phyloP scores from a whole-genome alignment of 495 filamentous ascomycete genomes.

The Aspergillus heteromorphus region DNA sequence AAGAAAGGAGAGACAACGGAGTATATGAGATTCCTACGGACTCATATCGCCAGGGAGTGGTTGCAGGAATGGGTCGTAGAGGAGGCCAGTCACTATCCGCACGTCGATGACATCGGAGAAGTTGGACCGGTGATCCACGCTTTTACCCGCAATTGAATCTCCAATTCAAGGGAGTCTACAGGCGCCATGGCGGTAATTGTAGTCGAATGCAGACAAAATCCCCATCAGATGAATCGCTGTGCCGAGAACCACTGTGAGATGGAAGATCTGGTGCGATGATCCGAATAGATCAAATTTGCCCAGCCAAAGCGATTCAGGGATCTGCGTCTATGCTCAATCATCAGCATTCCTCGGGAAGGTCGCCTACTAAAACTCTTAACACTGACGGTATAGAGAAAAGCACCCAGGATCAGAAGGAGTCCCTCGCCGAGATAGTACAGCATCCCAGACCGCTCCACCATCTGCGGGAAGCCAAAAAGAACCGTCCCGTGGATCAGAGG shows the following conservation, averaged over 20 bases:
- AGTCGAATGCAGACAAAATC: slow-evolving; percentile 36
- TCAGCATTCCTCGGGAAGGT: background rate
- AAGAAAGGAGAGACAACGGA: background rate
- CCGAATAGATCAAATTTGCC: slow-evolving; percentile 43
- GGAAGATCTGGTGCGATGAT: slow-evolving; percentile 40
- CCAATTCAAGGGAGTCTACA: background rate
- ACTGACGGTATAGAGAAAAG: slow-evolving; percentile 40
- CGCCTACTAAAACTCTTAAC: background rate
- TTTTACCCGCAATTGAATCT: background rate
- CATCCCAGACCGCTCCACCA: slow-evolving; percentile 30
- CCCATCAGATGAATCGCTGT: slow-evolving; percentile 36
- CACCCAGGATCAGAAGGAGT: slow-evolving; percentile 32
- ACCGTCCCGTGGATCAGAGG: slow-evolving; percentile 42
- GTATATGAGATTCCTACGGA: background rate
- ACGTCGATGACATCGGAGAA: background rate
- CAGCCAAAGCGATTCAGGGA: slow-evolving; percentile 37
- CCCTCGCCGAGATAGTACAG: slow-evolving; percentile 25
- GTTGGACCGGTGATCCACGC: background rate
- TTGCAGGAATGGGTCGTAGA: background rate
- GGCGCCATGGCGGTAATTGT: background rate
- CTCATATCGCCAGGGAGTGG: background rate
- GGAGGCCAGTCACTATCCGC: background rate
- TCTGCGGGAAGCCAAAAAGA: slow-evolving; percentile 37
- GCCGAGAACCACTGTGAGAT: slow-evolving; percentile 39
- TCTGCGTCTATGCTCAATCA: slow-evolving; percentile 25